Conservation (phyloP, 2,329 filamentous ascomycete genomes). For the Huntiella decipiens region DNA sequence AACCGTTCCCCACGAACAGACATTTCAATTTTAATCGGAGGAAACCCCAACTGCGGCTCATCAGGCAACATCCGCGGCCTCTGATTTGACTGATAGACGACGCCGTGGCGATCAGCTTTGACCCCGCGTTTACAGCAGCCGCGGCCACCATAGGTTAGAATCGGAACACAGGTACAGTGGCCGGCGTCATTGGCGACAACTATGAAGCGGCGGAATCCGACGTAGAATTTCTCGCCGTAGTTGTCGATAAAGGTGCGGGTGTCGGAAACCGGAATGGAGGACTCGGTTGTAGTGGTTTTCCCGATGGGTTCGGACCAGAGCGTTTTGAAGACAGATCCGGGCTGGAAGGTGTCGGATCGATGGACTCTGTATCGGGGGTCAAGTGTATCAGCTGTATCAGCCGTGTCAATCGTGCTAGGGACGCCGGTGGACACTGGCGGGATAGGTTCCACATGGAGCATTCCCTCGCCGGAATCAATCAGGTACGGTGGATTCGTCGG, state of each 20-base stretch:
- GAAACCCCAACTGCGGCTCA: constrained; percentile 31
- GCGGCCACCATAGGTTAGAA: constrained; percentile 33
- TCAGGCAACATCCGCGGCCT: constrained; percentile 18
- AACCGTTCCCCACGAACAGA: constrained; percentile 26
- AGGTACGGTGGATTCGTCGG: neutral
- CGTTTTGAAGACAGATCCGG: constrained; percentile 32
- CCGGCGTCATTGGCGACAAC: constrained; percentile 32
- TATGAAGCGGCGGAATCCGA: constrained; percentile 35
- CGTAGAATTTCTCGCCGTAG: constrained; percentile 24
- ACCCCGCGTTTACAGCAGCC: constrained; percentile 34
- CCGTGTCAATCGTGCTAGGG: neutral
- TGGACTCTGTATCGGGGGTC: constrained; percentile 8
- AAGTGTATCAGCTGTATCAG: neutral
- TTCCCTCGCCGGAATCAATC: constrained; percentile 2
- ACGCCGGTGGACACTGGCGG: neutral
- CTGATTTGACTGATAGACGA: constrained; percentile 18
- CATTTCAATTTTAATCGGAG: constrained; percentile 26
- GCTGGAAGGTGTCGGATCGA: constrained; percentile 4
- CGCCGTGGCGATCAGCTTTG: constrained; percentile 33
- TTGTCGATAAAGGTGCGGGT: constrained; percentile 19
- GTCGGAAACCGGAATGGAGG: constrained; percentile 17
- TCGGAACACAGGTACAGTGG: constrained; percentile 36
- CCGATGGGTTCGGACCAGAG: constrained; percentile 34
- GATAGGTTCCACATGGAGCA: neutral
- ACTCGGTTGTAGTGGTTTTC: constrained; percentile 15